A percentile compares a stretch with the other conserved stretches of the same genome.
Evolutionary conservation across 345 rosid species (phyloP).

Genomic region (Murraya koenigii): DNA sequence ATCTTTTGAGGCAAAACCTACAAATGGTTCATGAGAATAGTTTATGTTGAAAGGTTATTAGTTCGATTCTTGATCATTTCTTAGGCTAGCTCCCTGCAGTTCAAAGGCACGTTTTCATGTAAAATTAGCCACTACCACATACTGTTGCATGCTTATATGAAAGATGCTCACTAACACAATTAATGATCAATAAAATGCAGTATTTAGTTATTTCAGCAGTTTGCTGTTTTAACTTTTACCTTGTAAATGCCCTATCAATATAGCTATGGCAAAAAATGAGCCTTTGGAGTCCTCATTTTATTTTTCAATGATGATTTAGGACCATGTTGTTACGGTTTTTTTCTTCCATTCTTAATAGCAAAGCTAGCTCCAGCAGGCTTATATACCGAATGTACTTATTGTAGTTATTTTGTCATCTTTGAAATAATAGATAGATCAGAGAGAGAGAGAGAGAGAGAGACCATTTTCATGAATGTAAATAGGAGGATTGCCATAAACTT

Average conservation of each 20-base stretch:
- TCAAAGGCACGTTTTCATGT: background rate
- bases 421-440: background rate
- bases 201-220: background rate
- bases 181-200: background rate
- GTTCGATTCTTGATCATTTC: too few relatives aligned
- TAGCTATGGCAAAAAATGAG: too few relatives aligned
- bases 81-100: background rate
- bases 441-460: slow-evolving; percentile 22
- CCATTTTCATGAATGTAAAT: slow-evolving; percentile 50
- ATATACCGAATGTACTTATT: background rate
- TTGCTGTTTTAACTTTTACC: background rate
- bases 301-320: too few relatives aligned
- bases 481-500: slow-evolving; percentile 40
- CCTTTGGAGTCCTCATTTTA: too few relatives aligned
- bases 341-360: background rate
- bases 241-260: background rate
- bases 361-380: background rate
- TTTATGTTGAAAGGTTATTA: too few relatives aligned
- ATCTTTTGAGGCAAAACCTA: too few relatives aligned
- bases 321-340: too few relatives aligned
- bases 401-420: background rate
- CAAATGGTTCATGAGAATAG: too few relatives aligned
- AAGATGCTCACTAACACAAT: background rate
- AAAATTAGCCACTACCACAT: background rate
- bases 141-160: background rate